phyloP scores from a whole-genome alignment of 805 yeast genomes.

The Saccharomyces kudriavzevii region DNA sequence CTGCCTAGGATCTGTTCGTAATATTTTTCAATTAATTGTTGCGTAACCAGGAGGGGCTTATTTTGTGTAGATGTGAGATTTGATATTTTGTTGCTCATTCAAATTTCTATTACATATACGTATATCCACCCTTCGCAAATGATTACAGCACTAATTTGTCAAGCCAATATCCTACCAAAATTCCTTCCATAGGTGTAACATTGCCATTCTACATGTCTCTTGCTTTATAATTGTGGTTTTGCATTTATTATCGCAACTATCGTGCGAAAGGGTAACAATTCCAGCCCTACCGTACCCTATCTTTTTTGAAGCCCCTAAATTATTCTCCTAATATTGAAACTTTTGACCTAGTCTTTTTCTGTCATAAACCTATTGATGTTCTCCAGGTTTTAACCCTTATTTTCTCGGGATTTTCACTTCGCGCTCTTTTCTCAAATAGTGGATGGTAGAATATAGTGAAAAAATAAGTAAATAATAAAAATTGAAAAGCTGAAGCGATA shows the following conservation, averaged over 20 bases:
- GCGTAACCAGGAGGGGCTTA: constrained; percentile 19
- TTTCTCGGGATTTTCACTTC: not conserved
- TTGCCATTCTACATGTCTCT: not conserved
- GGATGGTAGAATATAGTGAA: not conserved
- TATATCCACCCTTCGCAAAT: not conserved
- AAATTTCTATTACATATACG: not conserved
- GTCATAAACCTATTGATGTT: not conserved
- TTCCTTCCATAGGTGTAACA: not conserved
- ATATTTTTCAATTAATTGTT: constrained; percentile 17
- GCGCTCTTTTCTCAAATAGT: not conserved
- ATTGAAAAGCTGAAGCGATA: not conserved
- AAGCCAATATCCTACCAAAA: not conserved
- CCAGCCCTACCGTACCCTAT: not conserved
- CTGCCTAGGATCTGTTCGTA: constrained; percentile 7
- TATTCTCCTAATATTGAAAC: not conserved
- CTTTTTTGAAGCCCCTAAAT: not conserved
- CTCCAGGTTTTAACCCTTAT: not conserved
- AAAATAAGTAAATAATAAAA: not conserved
- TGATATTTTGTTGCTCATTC: not conserved
- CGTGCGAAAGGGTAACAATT: not conserved
- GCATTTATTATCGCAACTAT: not conserved
- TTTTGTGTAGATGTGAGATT: not conserved
- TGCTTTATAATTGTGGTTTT: not conserved
- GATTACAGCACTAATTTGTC: not conserved
- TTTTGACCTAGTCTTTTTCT: not conserved